phyloP scores from a whole-genome alignment of 139 green algal genomes.

The Nannochloris sp. region DNA sequence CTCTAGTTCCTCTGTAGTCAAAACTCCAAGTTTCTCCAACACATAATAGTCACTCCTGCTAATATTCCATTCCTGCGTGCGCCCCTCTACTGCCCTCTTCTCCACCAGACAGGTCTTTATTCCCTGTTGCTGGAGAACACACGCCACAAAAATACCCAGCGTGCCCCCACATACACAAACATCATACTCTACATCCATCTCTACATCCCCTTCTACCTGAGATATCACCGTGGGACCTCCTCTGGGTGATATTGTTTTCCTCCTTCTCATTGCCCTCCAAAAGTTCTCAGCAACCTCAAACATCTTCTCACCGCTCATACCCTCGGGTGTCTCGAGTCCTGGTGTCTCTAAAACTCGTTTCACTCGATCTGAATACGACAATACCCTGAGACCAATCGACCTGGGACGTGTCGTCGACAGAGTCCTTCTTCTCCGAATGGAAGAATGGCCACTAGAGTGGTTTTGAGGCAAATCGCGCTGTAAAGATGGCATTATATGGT shows the following conservation, averaged over 20 bases:
- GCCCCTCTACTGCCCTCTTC: slow-evolving; percentile 38
- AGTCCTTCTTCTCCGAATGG: too few species aligned
- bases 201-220: background rate
- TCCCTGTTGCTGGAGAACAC: slow-evolving; percentile 56
- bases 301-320: slow-evolving; percentile 10
- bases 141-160: slow-evolving; percentile 73
- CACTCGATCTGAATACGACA: background rate
- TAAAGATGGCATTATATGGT: too few species aligned
- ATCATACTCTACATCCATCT: slow-evolving; percentile 44
- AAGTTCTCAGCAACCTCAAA: slow-evolving; percentile 21
- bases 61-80: slow-evolving; percentile 29
- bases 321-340: slow-evolving; percentile 10
- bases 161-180: slow-evolving; percentile 78
- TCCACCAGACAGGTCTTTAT: slow-evolving; percentile 52
- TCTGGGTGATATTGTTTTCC: background rate
- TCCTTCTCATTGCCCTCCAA: slow-evolving; percentile 15
- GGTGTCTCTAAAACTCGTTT: slow-evolving; percentile 7
- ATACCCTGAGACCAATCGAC: too few species aligned
- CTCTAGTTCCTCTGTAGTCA: slow-evolving; percentile 54
- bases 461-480: too few species aligned
- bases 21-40: slow-evolving; percentile 49
- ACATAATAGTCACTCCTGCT: slow-evolving; percentile 23
- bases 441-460: too few species aligned
- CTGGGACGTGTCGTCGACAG: too few species aligned
- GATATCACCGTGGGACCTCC: slow-evolving; percentile 8